Evolutionary conservation across 2,329 filamentous ascomycete species (phyloP).

Genomic region (Penicillium olsonii): DNA sequence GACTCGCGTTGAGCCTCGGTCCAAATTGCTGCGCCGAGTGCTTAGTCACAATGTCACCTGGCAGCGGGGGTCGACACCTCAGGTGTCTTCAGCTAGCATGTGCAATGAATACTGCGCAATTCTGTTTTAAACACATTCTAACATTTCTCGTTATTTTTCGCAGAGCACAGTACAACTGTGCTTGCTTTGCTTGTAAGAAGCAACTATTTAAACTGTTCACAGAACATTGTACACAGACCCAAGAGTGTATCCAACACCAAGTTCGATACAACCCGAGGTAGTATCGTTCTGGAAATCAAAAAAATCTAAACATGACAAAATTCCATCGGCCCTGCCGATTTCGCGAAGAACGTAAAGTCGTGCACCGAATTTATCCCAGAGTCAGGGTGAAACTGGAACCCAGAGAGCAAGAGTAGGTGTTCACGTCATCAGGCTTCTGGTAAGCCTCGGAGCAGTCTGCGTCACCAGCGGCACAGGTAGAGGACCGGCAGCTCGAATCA

Average conservation of each 20-base stretch:
- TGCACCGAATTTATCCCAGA: slow-evolving; percentile 28
- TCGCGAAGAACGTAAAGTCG: background rate
- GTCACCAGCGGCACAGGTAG: slow-evolving; percentile 35
- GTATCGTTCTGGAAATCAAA: background rate
- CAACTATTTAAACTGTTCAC: background rate
- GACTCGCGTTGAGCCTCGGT: slow-evolving; percentile 18
- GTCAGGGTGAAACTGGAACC: slow-evolving; percentile 31
- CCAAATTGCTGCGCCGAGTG: slow-evolving; percentile 6
- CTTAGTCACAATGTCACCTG: slow-evolving; percentile 6
- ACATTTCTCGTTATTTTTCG: background rate
- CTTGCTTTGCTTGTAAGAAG: background rate
- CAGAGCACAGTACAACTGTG: background rate
- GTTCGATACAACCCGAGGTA: slow-evolving; percentile 1
- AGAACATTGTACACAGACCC: slow-evolving; percentile 6
- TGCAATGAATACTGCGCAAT: background rate
- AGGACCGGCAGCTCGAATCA: slow-evolving; percentile 30
- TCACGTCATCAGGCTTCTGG: slow-evolving; percentile 37
- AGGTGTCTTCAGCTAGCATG: background rate
- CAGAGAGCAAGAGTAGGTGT: slow-evolving; percentile 35
- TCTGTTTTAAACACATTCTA: slow-evolving; percentile 6
- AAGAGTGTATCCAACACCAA: background rate
- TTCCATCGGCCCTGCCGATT: slow-evolving; percentile 12
- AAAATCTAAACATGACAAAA: slow-evolving; percentile 1
- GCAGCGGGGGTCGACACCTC: slow-evolving; percentile 2
- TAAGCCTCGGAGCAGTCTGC: slow-evolving; percentile 35